Conservation (phyloP, 176 grass and related monocot genomes). For the Cymbopogon citratus region DNA sequence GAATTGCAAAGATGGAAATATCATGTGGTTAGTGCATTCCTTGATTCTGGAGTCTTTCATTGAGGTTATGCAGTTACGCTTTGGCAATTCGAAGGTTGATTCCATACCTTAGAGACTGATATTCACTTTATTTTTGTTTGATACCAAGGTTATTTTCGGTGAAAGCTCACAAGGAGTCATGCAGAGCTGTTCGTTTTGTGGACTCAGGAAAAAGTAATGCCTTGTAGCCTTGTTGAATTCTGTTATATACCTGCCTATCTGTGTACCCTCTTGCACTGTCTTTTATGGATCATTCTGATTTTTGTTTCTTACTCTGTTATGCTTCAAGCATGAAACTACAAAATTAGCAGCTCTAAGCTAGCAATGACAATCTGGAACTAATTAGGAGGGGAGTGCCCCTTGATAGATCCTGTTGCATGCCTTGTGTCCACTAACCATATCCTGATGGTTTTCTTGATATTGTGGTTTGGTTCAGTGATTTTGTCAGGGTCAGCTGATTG, state of each 20-base stretch:
- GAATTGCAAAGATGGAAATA: background rate
- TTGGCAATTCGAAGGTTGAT: background rate
- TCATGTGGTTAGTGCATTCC: background rate
- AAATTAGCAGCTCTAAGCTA: background rate
- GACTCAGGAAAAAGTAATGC: slow-evolving; percentile 77
- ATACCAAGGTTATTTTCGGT: slow-evolving; percentile 20
- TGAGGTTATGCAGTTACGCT: background rate
- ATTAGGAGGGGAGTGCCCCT: background rate
- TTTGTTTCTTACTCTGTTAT: background rate
- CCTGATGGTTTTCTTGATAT: background rate
- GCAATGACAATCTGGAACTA: background rate
- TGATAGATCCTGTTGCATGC: background rate
- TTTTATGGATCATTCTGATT: background rate
- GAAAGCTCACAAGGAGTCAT: slow-evolving; percentile 69
- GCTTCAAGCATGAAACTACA: background rate
- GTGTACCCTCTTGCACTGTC: background rate
- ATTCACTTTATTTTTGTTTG: background rate
- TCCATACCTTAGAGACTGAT: background rate
- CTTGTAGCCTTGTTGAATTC: background rate
- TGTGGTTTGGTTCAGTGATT: slow-evolving; percentile 52
- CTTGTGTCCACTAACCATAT: background rate
- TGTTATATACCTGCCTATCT: background rate
- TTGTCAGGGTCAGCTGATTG: slow-evolving; percentile 70
- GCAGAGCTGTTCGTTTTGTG: slow-evolving; percentile 79
- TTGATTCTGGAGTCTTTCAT: background rate